Percentiles rank a stretch among this genome's conserved stretches.
phyloP scores from a whole-genome alignment of 257 asterid genomes.

The Vinca minor region DNA sequence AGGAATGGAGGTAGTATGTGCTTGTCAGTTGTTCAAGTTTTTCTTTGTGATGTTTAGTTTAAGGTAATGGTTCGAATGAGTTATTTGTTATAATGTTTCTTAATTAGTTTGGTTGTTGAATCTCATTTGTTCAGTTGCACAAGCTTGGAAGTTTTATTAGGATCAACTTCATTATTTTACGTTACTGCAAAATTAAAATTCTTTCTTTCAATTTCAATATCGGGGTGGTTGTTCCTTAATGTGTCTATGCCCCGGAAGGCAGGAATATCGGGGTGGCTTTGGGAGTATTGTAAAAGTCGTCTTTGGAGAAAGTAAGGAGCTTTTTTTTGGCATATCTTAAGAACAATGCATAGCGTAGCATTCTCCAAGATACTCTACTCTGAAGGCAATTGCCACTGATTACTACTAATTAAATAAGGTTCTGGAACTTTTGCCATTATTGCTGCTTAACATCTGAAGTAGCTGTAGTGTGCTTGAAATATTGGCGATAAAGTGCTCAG shows the following conservation, averaged over 20 bases:
- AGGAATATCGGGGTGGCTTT: no score
- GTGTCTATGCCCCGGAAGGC: no score
- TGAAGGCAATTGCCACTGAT: background rate
- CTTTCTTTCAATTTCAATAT: background rate
- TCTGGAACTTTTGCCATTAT: background rate
- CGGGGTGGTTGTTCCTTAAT: no score
- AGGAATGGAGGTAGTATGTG: no score
- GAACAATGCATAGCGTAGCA: background rate
- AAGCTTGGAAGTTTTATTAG: background rate
- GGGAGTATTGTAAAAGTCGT: background rate
- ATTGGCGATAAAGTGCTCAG: background rate
- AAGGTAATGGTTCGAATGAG: no score
- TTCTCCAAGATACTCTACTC: background rate
- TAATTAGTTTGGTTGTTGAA: no score
- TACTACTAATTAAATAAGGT: background rate
- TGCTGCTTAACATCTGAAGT: background rate
- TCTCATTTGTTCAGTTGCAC: background rate
- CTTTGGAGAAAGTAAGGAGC: background rate
- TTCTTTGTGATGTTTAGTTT: no score
- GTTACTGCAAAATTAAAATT: background rate
- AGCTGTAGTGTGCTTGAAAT: background rate
- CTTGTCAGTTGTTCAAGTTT: no score
- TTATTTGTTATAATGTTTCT: no score
- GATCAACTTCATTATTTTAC: background rate
- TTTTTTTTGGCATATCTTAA: background rate